Evolutionary conservation across 306 rosid species (phyloP), one percentile per base, ranked within the genome.

Genomic region (Fragaria nilgerrensis): DNA sequence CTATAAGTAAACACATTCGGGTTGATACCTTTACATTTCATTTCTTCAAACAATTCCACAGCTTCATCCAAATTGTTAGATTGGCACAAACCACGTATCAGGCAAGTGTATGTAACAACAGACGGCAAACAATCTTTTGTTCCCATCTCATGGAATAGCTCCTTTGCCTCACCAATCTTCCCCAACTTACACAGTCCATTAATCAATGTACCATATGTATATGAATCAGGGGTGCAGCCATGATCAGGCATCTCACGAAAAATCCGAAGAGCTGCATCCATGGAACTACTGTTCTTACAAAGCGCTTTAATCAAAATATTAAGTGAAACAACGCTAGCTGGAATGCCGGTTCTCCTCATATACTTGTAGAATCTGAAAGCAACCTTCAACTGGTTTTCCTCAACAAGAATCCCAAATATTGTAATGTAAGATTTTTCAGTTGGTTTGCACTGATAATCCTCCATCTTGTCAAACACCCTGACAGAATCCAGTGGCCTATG

Each of bases 251-350:
- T 92, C 83, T 90, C 96, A 17, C 12, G 86, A 75, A 94, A 90
- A 78, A 92, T 84, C 69, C 5, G 80, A 36, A 92, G 77, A 77
- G 98, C 98, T 50, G 89, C 80, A 79, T 88, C 90, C 58, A 86
- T n/a, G 50, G 97, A 89, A 62, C 80, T 91, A 44, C 79, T 77
- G 59, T 83, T 94, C 83, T 88, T 92, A 87, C 96, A 92, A 10
- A 92, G 90, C 74, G 96, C 98, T 87, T 94, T 94, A 78, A 94
- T 85, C 85, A 94, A 82, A 75, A 94, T 88, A 85, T 94, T 94
- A 71, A 94, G 88, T 13, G 97, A 88, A 68, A 87, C 87, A 61
- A 90, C 89, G 36, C 81, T 84, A 34, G 91, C 87, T 4, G 86
- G 96, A 78, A 90, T 75, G 1, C 93, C 92, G 25, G 67, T 76